Evolutionary conservation across 192 early-diverging fungal genomes (phyloP).

Genomic region (Diversispora eburnea): DNA sequence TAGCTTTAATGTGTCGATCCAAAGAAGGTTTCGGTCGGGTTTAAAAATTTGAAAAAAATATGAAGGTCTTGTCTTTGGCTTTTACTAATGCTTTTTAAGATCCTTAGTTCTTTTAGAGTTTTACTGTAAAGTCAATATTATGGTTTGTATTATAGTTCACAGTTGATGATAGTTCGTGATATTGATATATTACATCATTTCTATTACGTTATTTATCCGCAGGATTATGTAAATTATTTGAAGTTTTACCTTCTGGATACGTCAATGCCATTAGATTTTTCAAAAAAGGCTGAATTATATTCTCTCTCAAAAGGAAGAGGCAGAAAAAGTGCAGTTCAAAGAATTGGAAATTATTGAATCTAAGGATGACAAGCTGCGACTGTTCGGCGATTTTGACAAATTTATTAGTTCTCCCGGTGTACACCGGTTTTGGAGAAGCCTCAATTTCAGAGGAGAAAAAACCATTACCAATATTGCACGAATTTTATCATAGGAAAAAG

Average conservation of each 20-base stretch:
- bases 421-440: constrained; percentile 16
- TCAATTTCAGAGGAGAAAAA: constrained; percentile 20
- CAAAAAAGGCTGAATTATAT: constrained; percentile 18
- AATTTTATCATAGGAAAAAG: constrained; percentile 26
- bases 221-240: constrained; percentile 15
- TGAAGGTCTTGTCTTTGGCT: background rate
- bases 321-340: constrained; percentile 14
- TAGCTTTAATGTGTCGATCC: too few relatives aligned
- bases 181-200: constrained; percentile 25
- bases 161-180: constrained; percentile 14
- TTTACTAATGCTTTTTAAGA: background rate
- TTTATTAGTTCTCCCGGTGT: constrained; percentile 2
- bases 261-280: constrained; percentile 22
- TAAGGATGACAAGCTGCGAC: constrained; percentile 3
- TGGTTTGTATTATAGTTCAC: too few relatives aligned
- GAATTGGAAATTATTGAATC: constrained; percentile 9
- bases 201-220: constrained; percentile 4
- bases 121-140: constrained; percentile 6
- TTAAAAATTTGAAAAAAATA: too few relatives aligned
- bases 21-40: too few relatives aligned
- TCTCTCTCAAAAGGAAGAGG: constrained; percentile 8
- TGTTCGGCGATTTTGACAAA: constrained; percentile 20
- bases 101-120: constrained; percentile 7
- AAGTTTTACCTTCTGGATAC: constrained; percentile 17
- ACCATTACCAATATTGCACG: constrained; percentile 18